Conservation (phyloP, 2,329 filamentous ascomycete species). For the Colletotrichum orbiculare region DNA sequence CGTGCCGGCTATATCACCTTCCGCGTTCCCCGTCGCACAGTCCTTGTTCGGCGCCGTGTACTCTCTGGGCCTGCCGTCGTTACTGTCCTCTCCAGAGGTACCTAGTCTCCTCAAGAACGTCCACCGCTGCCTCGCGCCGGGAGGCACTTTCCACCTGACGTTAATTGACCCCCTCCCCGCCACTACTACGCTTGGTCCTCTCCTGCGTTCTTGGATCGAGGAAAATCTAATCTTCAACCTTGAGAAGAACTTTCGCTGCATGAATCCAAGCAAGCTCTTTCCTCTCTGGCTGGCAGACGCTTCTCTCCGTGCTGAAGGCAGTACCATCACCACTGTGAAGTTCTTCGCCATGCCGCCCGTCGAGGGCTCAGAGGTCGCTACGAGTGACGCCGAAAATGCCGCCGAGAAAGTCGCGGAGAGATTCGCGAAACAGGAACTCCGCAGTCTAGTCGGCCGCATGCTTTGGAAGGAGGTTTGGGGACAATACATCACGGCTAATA, state of each 20-base stretch:
- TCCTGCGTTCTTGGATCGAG: slow-evolving; percentile 70
- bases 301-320: slow-evolving; percentile 60
- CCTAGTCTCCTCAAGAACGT: slow-evolving; percentile 67
- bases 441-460: slow-evolving; percentile 64
- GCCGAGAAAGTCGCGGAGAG: slow-evolving; percentile 42
- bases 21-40: slow-evolving; percentile 51
- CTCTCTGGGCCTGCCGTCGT: slow-evolving; percentile 65
- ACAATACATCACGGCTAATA: slow-evolving; percentile 56
- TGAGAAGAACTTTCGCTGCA: slow-evolving; percentile 67
- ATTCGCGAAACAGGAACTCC: slow-evolving; percentile 58
- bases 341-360: slow-evolving; percentile 58
- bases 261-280: slow-evolving; percentile 67
- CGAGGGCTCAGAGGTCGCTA: slow-evolving; percentile 40
- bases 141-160: slow-evolving; percentile 67
- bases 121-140: slow-evolving; percentile 63
- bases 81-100: slow-evolving; percentile 67
- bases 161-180: slow-evolving; percentile 73
- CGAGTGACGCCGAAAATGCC: slow-evolving; percentile 31
- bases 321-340: slow-evolving; percentile 58
- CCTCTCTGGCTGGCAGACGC: slow-evolving; percentile 69
- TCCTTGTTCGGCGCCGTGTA: slow-evolving; percentile 61
- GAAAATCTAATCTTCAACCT: slow-evolving; percentile 69
- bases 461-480: slow-evolving; percentile 73
- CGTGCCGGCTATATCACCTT: slow-evolving; percentile 51
- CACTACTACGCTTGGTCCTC: slow-evolving; percentile 63